Conservation (phyloP, 306 rosid genomes). For the Ochetophila trinervis region DNA sequence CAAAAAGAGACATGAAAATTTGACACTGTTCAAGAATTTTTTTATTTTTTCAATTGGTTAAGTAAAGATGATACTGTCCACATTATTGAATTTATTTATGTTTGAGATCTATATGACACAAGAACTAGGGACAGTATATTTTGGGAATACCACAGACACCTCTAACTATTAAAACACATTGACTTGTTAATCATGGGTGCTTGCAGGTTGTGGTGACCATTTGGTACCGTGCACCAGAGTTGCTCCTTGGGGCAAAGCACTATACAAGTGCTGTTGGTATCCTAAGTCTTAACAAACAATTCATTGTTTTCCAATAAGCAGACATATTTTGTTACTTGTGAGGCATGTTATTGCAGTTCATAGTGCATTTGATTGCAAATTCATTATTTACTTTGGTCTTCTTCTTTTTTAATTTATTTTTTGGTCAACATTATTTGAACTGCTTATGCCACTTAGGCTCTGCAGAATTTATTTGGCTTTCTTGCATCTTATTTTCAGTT, state of each 20-base stretch:
- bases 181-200: slow-evolving; percentile 4
- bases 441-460: slow-evolving; percentile 15
- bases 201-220: slow-evolving; percentile 96
- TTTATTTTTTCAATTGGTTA: no score
- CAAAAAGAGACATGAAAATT: no score
- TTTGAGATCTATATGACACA: no score
- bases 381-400: not conserved
- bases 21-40: no score
- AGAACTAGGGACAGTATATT: no score
- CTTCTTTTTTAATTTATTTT: not conserved
- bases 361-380: not conserved
- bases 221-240: slow-evolving; percentile 99
- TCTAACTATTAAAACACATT: not conserved
- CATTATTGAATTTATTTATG: no score
- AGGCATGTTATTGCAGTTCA: not conserved
- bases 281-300: slow-evolving; percentile 31
- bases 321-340: not conserved
- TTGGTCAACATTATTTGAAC: not conserved
- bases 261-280: slow-evolving; percentile 99
- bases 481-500: slow-evolving; percentile 7
- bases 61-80: no score
- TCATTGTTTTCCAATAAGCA: not conserved
- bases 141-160: no score
- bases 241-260: slow-evolving; percentile 98
- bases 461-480: not conserved